Evolutionary conservation across 2,329 filamentous ascomycete genomes (phyloP), one percentile per base, ranked within the genome.

Genomic region (Fusarium sp.): DNA sequence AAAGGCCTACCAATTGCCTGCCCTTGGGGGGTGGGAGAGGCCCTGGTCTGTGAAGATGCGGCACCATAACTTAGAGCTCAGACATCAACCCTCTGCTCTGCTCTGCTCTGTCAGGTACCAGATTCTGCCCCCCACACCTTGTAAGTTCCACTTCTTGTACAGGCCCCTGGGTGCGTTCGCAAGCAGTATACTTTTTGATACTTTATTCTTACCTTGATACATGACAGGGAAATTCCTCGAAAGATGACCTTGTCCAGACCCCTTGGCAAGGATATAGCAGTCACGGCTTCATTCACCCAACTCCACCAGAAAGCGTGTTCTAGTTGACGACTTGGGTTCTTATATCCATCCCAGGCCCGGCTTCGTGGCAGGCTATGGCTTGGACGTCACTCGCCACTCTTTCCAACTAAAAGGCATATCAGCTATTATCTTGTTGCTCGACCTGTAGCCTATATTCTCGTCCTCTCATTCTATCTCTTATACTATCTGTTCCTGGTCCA

Each of bases 131-230:
- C 64, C 61, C 19, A 19, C 19, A 59, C 57, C 46, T 59, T 52
- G 51, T 32, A 36, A 58, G 67, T 68, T 61, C 58, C 60, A 67
- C 55, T 62, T 53, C 57, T 58, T 58, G 58, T 42, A 50, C 54
- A 63, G 58, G 51, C 54, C 65, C 69, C 64, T 58, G 67, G 67
- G 55, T 66, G 42, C 53, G 56, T 40, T 46, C 50, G 55, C 59
- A 55, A 57, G 59, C 59, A 58, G 59, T 58, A 70, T 56, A 53
- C 58, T 50, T 47, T 65, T 61, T 50, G 78, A 79, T 78, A 79
- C 78, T 76, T 62, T 60, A 49, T 75, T 81, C 76, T 79, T 59
- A 63, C 56, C 56, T 52, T 55, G 57, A 34, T 55, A 29, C 57
- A 55, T 60, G 57, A 31, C 60, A 61, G 65, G 69, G 65, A 42